Conservation (phyloP, 139 green algal genomes). For the Volvox africanus region DNA sequence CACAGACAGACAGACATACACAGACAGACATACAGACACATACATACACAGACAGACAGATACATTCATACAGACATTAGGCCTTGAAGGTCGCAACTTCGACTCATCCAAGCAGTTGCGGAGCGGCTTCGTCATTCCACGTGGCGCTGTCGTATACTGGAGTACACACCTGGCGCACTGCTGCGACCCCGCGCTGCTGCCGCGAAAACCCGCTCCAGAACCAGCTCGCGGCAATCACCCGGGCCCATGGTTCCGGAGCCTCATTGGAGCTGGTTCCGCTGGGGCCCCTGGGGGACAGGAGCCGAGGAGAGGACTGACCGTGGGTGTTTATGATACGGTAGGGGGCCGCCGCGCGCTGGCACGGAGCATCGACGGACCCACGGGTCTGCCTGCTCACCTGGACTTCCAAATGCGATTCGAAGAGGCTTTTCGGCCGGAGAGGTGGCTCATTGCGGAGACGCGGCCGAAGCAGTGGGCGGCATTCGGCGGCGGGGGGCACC, state of each 20-base stretch:
- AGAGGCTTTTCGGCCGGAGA: slow-evolving; percentile 40
- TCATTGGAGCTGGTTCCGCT: background rate
- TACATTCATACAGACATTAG: too few relatives aligned
- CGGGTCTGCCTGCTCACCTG: slow-evolving; percentile 28
- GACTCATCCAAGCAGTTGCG: background rate
- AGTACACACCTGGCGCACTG: background rate
- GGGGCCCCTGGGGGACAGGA: background rate
- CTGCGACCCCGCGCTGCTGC: slow-evolving; percentile 23
- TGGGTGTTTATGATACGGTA: background rate
- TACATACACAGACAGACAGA: too few relatives aligned
- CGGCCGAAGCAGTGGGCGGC: background rate
- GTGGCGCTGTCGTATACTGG: slow-evolving; percentile 9
- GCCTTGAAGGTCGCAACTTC: too few relatives aligned
- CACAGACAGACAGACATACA: too few relatives aligned
- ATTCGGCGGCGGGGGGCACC: slow-evolving; percentile 5
- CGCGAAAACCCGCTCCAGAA: background rate
- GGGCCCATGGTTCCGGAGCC: background rate
- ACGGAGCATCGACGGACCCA: background rate
- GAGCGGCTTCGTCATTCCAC: background rate
- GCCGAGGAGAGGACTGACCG: background rate
- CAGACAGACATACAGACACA: too few relatives aligned
- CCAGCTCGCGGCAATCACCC: background rate
- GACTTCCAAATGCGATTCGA: slow-evolving; percentile 14
- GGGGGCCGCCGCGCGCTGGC: background rate
- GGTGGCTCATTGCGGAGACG: slow-evolving; percentile 33